A percentile compares a stretch with the other conserved stretches of the same genome.
Evolutionary conservation across 2,329 filamentous ascomycete species (phyloP).

Genomic region (Monilinia vaccinii-corymbosi): DNA sequence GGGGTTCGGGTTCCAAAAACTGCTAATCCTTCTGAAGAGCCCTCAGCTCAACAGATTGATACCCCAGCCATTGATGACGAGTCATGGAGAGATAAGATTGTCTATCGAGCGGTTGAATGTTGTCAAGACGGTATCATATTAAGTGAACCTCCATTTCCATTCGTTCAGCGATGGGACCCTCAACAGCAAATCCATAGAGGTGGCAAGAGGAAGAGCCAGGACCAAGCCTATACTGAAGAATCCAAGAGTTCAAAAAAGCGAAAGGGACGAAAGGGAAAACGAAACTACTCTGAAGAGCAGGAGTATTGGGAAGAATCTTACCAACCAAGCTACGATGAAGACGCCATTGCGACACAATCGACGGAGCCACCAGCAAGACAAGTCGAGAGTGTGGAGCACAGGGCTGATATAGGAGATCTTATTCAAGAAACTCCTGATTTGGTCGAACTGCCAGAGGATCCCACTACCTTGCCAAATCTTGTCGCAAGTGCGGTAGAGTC

Average conservation of each 20-base stretch:
- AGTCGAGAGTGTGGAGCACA: constrained; percentile 18
- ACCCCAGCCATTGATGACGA: constrained; percentile 42
- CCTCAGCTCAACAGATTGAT: constrained; percentile 15
- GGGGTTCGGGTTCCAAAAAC: constrained; percentile 37
- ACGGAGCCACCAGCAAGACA: constrained; percentile 16
- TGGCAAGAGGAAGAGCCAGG: constrained; percentile 41
- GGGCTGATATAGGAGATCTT: constrained; percentile 19
- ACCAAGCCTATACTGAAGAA: constrained; percentile 35
- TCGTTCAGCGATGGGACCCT: constrained; percentile 80
- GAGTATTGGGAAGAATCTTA: constrained; percentile 30
- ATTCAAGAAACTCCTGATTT: constrained; percentile 44
- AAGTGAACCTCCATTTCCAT: constrained; percentile 77
- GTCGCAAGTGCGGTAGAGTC: constrained; percentile 37
- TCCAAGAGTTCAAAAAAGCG: constrained; percentile 38
- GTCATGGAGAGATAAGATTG: constrained; percentile 66
- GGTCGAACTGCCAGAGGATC: constrained; percentile 49
- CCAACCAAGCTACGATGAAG: constrained; percentile 29
- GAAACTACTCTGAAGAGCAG: constrained; percentile 35
- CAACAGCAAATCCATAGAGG: constrained; percentile 50
- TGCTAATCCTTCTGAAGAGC: constrained; percentile 14
- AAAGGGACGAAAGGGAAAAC: constrained; percentile 37
- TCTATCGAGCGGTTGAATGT: constrained; percentile 75
- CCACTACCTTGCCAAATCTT: constrained; percentile 44
- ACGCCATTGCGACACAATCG: constrained; percentile 17
- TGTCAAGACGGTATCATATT: constrained; percentile 59